Conservation (phyloP, 352 stramenopile species). For the Pythium scleroteichum region DNA sequence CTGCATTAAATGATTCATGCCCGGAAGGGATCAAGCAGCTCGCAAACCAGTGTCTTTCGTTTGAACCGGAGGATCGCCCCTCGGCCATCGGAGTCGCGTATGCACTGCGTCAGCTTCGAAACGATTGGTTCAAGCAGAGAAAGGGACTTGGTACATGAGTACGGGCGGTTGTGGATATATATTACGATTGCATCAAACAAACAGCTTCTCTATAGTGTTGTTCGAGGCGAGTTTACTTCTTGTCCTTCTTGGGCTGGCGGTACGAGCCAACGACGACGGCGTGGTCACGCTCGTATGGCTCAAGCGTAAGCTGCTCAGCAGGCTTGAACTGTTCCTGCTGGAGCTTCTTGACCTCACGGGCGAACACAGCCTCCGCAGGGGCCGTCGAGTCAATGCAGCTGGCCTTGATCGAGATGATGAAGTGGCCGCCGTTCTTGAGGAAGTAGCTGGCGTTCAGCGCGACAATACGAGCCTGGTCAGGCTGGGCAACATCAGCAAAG, state of each 20-base stretch:
- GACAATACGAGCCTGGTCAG: constrained; percentile 99
- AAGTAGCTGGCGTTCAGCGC: constrained; percentile 99
- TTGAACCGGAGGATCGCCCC: constrained; percentile 24
- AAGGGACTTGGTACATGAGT: background rate
- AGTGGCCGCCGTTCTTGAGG: constrained; percentile 99
- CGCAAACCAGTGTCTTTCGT: constrained; percentile 28
- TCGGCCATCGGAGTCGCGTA: constrained; percentile 26
- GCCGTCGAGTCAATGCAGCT: constrained; percentile 99
- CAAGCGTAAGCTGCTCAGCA: constrained; percentile 98
- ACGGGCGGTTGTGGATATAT: constrained; percentile 19
- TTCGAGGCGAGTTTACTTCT: constrained; percentile 26
- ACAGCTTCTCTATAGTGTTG: constrained; percentile 18
- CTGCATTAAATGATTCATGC: constrained; percentile 21
- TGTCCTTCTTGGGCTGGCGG: constrained; percentile 39
- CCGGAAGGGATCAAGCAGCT: constrained; percentile 18
- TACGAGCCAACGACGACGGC: constrained; percentile 98
- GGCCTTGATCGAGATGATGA: constrained; percentile 99
- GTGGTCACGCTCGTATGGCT: constrained; percentile 99
- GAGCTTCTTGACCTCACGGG: constrained; percentile 97
- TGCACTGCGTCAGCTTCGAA: constrained; percentile 10
- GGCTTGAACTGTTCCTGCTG: constrained; percentile 99
- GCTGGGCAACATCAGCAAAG: constrained; percentile 99
- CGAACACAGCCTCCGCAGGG: constrained; percentile 97
- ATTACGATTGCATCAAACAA: constrained; percentile 22
- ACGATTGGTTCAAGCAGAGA: constrained; percentile 6